Evolutionary conservation across 352 stramenopile species (phyloP).

Genomic region (Peronospora belbahrii): DNA sequence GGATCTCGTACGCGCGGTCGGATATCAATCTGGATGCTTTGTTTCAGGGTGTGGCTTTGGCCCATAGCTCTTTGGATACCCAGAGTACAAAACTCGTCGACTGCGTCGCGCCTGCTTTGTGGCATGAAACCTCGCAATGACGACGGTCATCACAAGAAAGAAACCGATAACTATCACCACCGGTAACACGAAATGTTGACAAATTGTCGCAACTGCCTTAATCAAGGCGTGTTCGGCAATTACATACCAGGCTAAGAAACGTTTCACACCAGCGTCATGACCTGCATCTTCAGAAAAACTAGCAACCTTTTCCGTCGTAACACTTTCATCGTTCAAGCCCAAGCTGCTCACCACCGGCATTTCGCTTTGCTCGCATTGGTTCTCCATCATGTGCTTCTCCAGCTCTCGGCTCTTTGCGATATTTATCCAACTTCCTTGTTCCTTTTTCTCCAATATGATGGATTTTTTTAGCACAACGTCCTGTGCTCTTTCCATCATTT

Average conservation of each 20-base stretch:
- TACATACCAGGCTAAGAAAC: slow-evolving; percentile 13
- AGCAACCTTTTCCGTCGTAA: neutral
- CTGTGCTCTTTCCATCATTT: slow-evolving; percentile 1
- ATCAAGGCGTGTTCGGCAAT: slow-evolving; percentile 3
- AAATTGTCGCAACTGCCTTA: slow-evolving; percentile 1
- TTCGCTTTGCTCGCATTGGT: neutral
- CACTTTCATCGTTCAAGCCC: neutral
- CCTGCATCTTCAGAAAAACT: neutral
- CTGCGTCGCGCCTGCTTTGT: slow-evolving; percentile 16
- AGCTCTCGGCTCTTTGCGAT: no score
- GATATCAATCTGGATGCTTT: neutral
- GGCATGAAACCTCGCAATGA: slow-evolving; percentile 16
- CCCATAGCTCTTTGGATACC: slow-evolving; percentile 23
- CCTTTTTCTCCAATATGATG: no score
- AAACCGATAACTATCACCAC: slow-evolving; percentile 22
- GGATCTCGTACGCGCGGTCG: neutral
- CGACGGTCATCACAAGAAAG: slow-evolving; percentile 20
- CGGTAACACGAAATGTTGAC: slow-evolving; percentile 23
- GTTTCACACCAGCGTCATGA: slow-evolving; percentile 2
- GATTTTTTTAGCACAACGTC: no score
- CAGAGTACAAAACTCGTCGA: slow-evolving; percentile 24
- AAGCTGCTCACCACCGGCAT: neutral
- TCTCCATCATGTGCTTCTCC: neutral
- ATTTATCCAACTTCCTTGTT: neutral
- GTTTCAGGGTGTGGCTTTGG: slow-evolving; percentile 10